These are phyloP conservation scores for Clavaria fumosa DNA, from an alignment of 768 basidiomycete species.

Conservation along the genomic window DNA sequence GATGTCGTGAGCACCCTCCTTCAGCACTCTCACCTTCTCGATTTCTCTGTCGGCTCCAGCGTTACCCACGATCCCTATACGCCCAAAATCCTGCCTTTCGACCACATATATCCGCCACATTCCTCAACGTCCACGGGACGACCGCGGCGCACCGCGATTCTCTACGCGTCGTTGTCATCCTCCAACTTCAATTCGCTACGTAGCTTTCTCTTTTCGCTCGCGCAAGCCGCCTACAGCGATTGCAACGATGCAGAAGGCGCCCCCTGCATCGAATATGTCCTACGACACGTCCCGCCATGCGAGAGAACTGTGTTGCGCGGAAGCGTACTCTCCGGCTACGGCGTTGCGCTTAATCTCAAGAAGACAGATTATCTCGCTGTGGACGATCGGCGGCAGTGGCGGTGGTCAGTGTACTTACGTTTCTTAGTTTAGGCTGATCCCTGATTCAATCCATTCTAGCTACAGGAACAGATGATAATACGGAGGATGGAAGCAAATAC, in stretches of 20 bases:
- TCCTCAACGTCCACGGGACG: slow-evolving; percentile 25
- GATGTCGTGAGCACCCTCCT: too few relatives aligned
- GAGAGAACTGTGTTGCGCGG: slow-evolving; percentile 13
- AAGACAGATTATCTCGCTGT: slow-evolving; percentile 93
- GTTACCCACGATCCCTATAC: too few relatives aligned
- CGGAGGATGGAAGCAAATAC: too few relatives aligned
- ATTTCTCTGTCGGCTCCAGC: too few relatives aligned
- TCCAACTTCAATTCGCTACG: slow-evolving; percentile 60
- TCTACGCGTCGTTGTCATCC: slow-evolving; percentile 60
- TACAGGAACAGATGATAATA: too few relatives aligned
- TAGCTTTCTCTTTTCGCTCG: slow-evolving; percentile 37
- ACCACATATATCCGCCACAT: slow-evolving; percentile 52
- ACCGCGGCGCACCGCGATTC: slow-evolving; percentile 50
- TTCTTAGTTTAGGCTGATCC: too few relatives aligned
- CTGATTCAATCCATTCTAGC: too few relatives aligned
- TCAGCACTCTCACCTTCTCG: too few relatives aligned
- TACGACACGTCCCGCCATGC: slow-evolving; percentile 46
- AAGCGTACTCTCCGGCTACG: slow-evolving; percentile 69
- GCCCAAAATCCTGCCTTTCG: slow-evolving; percentile 53
- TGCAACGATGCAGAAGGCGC: slow-evolving; percentile 23
- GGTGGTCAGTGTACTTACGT: too few relatives aligned
- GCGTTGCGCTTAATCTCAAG: slow-evolving; percentile 85
- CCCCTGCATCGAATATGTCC: slow-evolving; percentile 52
- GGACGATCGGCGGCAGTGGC: slow-evolving; percentile 72
- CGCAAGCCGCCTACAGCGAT: too few relatives aligned